Base-by-base conservation (phyloP, 1,139 yeast species). In the Candida sojae region DNA sequence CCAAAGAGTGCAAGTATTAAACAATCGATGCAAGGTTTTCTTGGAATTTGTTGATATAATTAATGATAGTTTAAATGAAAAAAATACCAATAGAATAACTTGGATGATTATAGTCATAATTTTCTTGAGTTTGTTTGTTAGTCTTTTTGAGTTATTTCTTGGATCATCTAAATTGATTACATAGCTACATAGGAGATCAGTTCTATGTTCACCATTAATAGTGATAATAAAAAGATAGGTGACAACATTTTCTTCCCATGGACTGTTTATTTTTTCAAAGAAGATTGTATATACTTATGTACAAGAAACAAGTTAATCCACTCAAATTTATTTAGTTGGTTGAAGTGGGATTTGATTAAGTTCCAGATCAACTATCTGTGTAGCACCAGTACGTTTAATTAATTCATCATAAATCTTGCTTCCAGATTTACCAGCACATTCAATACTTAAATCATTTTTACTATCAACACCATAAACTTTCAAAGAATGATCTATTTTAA, bases 1-100 rank as follows among this genome's bases (percentile, higher is more conserved):
- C 61, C 96, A 89, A 66, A 74, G 99, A 50, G 97, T 92, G 12
- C 91, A 89, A 61, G 97, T 93, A 5, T 76, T 93, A 46, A 93
- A 93, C 60, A 97, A 93, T 64, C 73, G 98, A 42, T 92, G 98
- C 65, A 88, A 88, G 64, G 97, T 95, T 26, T 93, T 92, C 62
- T 74, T 93, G 61, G 99, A 93, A 60, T 87, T 93, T 61, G 89
- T 91, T 62, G 97, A 92, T 60, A 88, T 93, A 51, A 84, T 95
- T 54, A 90, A 93, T 35, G 98, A 95, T 61, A 88, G 97, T 40
- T 86, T 93, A 59, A 96, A 96, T 8, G 99, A 93, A 66, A 82
- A 84, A 56, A 91, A 90, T 62, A 92, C 95, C 79, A 88, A 90
- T 38, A 78, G 96, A 55, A 89, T 93, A 51, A 91, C 98, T 0